Evolutionary conservation across 2,329 filamentous ascomycete species (phyloP).

Genomic region (Salinomyces thailandicus): DNA sequence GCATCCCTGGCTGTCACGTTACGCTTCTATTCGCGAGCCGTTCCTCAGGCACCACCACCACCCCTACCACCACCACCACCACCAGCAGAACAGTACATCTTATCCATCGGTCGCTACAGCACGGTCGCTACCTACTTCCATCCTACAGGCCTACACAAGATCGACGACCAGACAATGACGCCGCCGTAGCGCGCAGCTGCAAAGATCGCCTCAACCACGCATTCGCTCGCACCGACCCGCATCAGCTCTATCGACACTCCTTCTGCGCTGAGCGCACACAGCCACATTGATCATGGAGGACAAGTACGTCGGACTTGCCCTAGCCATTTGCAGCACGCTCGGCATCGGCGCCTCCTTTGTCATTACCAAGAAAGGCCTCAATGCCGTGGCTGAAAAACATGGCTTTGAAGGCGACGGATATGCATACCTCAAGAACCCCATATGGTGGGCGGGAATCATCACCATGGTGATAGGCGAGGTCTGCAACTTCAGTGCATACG

Average conservation of each 20-base stretch:
- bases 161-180: neutral
- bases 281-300: constrained; percentile 13
- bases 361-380: constrained; percentile 96
- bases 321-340: constrained; percentile 65
- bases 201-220: neutral
- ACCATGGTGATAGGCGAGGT: constrained; percentile 87
- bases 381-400: constrained; percentile 80
- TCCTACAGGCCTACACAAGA: neutral
- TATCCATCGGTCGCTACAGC: no score
- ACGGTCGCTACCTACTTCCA: neutral
- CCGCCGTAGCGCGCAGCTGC: neutral
- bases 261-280: neutral
- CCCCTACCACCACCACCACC: neutral
- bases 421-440: constrained; percentile 83
- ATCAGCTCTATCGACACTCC: neutral
- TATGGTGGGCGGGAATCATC: constrained; percentile 93
- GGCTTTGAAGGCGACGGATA: constrained; percentile 96
- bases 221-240: neutral
- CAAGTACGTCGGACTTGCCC: constrained; percentile 65
- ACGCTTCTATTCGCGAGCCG: neutral
- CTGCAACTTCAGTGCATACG: constrained; percentile 96
- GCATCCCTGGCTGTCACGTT: constrained; percentile 1
- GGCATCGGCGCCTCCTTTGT: constrained; percentile 77
- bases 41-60: neutral
- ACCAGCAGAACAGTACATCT: neutral